Evolutionary conservation across 345 rosid genomes (phyloP), one percentile per base, ranked within the genome.

Genomic region (Chamaenerion angustifolium): DNA sequence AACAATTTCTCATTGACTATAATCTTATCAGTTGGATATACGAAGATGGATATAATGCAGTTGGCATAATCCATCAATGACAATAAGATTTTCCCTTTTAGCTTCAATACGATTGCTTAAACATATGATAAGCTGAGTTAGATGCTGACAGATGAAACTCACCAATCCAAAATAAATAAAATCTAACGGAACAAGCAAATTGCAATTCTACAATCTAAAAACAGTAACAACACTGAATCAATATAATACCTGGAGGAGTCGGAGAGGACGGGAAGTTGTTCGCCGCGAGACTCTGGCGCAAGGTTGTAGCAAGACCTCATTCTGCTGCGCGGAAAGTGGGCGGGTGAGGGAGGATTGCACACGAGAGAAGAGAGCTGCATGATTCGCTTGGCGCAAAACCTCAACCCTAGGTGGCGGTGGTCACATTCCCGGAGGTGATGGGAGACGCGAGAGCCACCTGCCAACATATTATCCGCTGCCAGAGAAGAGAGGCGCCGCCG

Each of bases 381-480:
- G 45, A 78, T 68, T 57, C 67, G 68, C 52, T 75, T 19, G 37
- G 71, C 57, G 61, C 66, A 69, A 60, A 74, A 68, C 64, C 78
- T 25, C 27, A 19, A 31, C n/a, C 40, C 54, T 45, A 25, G 48
- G 64, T 53, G 63, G 60, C 21, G 66, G 54, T 40, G 64, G 71
- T 61, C 64, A 48, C 62, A 68, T 44, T 72, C 80, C 23, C 79
- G 66, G 1, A 81, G 58, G 68, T 76, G 83, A 37, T 67, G 86
- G 27, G 81, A 70, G 45, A 77, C 73, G 57, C 89, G 87, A 61
- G 70, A 82, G 56, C 88, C 81, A 51, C 95, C 72, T 43, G 76
- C 61, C 68, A 78, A 57, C 93, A 89, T 80, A 82, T 80, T 31
- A 52, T 52, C 49, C 46, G 54, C 40, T 16, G 49, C 25, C 49